These are phyloP conservation scores for Sabuloglossum arenarium DNA, from an alignment of 495 filamentous ascomycete genomes.

Conservation along the genomic window DNA sequence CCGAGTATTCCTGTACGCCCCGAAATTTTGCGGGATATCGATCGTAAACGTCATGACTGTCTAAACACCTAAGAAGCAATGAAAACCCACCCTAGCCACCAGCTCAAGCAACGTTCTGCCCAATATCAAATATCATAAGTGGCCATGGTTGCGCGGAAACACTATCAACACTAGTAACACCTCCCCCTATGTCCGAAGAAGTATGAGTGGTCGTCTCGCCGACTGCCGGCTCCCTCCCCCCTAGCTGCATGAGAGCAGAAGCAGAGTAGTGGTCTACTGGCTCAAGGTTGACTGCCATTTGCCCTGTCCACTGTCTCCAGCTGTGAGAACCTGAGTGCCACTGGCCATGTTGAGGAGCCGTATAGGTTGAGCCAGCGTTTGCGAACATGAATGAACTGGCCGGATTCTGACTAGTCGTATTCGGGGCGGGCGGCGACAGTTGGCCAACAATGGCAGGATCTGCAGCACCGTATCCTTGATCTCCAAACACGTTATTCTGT, in stretches of 20 bases:
- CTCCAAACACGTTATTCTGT: neutral
- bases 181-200: neutral
- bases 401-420: neutral
- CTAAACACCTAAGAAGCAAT: neutral
- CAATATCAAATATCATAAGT: conserved; percentile 3
- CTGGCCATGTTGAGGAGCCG: neutral
- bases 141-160: neutral
- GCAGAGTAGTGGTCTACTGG: conserved; percentile 6
- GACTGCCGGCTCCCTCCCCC: conserved; percentile 1
- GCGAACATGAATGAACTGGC: conserved; percentile 2
- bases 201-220: neutral
- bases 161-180: neutral
- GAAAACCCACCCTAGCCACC: neutral
- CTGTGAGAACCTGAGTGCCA: conserved; percentile 4
- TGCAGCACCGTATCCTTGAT: neutral
- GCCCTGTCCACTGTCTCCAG: conserved; percentile 7
- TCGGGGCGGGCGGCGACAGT: neutral
- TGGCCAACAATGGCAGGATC: neutral
- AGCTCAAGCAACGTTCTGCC: neutral
- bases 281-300: conserved; percentile 5
- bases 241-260: conserved; percentile 8
- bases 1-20: neutral
- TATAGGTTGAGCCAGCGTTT: neutral
- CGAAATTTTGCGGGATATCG: neutral
- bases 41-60: neutral